These are phyloP conservation scores for Sclerotinia trifoliorum DNA, from an alignment of 2,329 filamentous ascomycete species.

Conservation along the genomic window DNA sequence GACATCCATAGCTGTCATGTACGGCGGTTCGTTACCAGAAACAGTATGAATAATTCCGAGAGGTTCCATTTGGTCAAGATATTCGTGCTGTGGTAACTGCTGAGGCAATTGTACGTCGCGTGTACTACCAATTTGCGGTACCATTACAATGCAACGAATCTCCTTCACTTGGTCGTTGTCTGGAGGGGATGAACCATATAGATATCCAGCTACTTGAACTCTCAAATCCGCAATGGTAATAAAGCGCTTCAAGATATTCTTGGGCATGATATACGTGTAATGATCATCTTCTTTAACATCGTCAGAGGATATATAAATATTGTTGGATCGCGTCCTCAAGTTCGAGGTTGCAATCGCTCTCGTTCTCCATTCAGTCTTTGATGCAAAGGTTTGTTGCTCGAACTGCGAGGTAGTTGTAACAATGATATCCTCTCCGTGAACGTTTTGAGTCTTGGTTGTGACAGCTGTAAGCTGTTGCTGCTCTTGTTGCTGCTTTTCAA, in stretches of 20 bases:
- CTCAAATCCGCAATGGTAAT: slow-evolving; percentile 96
- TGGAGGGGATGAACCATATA: slow-evolving; percentile 87
- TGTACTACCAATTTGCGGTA: slow-evolving; percentile 92
- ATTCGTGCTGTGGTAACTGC: slow-evolving; percentile 87
- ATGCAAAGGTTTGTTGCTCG: slow-evolving; percentile 95
- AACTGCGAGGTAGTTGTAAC: slow-evolving; percentile 98
- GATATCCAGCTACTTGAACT: slow-evolving; percentile 92
- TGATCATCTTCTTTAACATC: slow-evolving; percentile 85
- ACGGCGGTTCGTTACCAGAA: slow-evolving; percentile 89
- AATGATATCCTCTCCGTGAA: slow-evolving; percentile 95
- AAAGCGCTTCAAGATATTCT: slow-evolving; percentile 97
- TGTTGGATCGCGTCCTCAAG: slow-evolving; percentile 88
- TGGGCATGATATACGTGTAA: slow-evolving; percentile 97
- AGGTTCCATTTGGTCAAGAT: slow-evolving; percentile 81
- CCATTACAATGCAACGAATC: slow-evolving; percentile 93
- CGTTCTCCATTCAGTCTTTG: slow-evolving; percentile 98
- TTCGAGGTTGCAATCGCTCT: slow-evolving; percentile 96
- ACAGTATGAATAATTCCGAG: slow-evolving; percentile 94
- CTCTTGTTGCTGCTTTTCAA: slow-evolving; percentile 98
- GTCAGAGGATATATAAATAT: slow-evolving; percentile 97
- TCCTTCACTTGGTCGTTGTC: slow-evolving; percentile 98
- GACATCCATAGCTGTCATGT: slow-evolving; percentile 94
- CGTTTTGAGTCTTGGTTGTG: slow-evolving; percentile 97
- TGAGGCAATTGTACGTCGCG: slow-evolving; percentile 90
- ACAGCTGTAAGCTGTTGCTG: slow-evolving; percentile 95